A percentile compares a stretch with the other conserved stretches of the same genome.
Evolutionary conservation across 2,329 filamentous ascomycete species (phyloP).

Genomic region (Elsinoe batatas): DNA sequence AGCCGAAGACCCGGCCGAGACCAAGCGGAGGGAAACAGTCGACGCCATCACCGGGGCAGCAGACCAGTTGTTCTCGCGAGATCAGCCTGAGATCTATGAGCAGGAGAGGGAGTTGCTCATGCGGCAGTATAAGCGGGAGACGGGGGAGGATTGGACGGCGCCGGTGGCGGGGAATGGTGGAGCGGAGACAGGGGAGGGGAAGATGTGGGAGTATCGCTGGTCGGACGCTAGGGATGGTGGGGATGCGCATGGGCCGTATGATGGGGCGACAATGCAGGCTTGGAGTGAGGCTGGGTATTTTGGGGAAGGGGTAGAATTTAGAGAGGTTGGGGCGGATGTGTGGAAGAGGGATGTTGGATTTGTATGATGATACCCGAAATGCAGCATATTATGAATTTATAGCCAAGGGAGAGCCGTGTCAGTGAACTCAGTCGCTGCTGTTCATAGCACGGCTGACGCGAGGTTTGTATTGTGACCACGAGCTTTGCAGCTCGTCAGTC

Average conservation of each 20-base stretch:
- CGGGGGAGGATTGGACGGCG: constrained; percentile 71
- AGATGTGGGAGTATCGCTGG: constrained; percentile 89
- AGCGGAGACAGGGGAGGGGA: constrained; percentile 15
- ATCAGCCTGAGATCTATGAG: constrained; percentile 86
- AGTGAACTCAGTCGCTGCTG: too few relatives aligned
- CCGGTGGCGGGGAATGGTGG: constrained; percentile 19
- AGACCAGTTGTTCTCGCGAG: constrained; percentile 72
- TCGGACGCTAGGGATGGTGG: constrained; percentile 74
- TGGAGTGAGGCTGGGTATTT: constrained; percentile 94
- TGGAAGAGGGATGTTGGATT: constrained; percentile 35
- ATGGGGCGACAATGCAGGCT: constrained; percentile 72
- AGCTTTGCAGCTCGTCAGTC: not conserved
- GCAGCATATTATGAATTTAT: not conserved
- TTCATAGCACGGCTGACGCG: too few relatives aligned
- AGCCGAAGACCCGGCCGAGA: constrained; percentile 58
- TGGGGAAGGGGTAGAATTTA: constrained; percentile 64
- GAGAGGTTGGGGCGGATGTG: constrained; percentile 31
- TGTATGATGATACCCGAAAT: not conserved
- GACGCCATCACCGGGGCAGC: constrained; percentile 80
- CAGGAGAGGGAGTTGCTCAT: constrained; percentile 73
- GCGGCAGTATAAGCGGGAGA: constrained; percentile 73
- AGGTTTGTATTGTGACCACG: not conserved
- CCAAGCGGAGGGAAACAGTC: constrained; percentile 61
- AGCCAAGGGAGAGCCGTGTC: too few relatives aligned
- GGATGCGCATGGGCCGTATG: constrained; percentile 76